These are phyloP conservation scores for Tulasnella sp. DNA, from an alignment of 768 basidiomycete species.

Conservation along the genomic window DNA sequence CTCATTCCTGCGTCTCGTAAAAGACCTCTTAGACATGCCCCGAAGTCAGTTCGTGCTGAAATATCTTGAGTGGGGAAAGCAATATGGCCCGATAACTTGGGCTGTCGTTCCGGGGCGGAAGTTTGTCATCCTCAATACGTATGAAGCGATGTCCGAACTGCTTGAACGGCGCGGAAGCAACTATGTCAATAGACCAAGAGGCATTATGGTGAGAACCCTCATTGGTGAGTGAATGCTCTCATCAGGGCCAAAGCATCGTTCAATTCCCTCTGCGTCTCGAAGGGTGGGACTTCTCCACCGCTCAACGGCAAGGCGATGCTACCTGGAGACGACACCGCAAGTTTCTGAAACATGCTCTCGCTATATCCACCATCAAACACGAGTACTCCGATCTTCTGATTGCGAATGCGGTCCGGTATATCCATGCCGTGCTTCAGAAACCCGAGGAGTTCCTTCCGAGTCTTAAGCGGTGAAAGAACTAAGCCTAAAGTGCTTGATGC, in stretches of 20 bases:
- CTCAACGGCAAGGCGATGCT: not conserved
- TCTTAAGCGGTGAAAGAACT: not conserved
- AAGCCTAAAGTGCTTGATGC: not conserved
- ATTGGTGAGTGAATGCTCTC: not conserved
- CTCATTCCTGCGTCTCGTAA: not conserved
- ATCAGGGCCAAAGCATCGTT: not conserved
- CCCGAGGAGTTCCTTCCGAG: not conserved
- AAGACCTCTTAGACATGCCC: not conserved
- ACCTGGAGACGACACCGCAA: not conserved
- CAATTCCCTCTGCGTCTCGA: not conserved
- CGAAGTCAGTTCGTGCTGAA: not conserved
- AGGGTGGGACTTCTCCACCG: not conserved
- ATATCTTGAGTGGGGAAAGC: not conserved
- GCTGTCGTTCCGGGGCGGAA: not conserved
- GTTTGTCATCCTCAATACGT: not conserved
- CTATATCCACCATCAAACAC: not conserved
- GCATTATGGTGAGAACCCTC: not conserved
- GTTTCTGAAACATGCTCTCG: not conserved
- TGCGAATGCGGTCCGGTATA: not conserved
- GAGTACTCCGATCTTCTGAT: not conserved
- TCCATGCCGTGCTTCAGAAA: not conserved
- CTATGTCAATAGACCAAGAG: not conserved
- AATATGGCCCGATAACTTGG: not conserved
- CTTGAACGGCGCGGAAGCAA: not conserved
- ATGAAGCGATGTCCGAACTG: not conserved